Percentiles rank a stretch among this genome's conserved stretches.
phyloP scores from a whole-genome alignment of 768 basidiomycete species.

The Agaricus sinodeliciosus region DNA sequence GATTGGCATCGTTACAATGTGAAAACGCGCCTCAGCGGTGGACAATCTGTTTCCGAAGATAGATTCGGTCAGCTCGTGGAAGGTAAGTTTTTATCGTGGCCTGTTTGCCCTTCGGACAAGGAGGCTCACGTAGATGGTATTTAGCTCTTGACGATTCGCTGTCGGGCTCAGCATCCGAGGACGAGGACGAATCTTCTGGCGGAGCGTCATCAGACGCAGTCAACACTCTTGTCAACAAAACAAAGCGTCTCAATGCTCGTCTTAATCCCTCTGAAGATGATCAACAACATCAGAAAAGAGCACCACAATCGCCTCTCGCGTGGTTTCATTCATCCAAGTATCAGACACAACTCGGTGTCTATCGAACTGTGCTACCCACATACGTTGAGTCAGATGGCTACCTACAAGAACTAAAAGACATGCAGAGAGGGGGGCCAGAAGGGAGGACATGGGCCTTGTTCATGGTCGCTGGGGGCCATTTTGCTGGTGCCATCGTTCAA shows the following conservation, averaged over 20 bases:
- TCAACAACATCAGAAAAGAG: constrained; percentile 14
- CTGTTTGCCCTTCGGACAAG: background rate
- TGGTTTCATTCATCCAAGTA: constrained; percentile 86
- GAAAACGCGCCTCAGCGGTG: constrained; percentile 67
- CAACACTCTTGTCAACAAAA: constrained; percentile 56
- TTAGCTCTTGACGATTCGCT: constrained; percentile 79
- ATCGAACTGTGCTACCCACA: constrained; percentile 65
- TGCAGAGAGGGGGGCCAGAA: constrained; percentile 48
- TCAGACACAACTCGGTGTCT: constrained; percentile 85
- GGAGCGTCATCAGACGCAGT: constrained; percentile 62
- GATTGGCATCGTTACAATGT: constrained; percentile 99
- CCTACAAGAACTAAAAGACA: constrained; percentile 52
- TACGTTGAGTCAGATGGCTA: constrained; percentile 37
- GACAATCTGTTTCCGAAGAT: constrained; percentile 55
- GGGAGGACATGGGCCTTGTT: constrained; percentile 89
- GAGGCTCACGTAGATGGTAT: background rate
- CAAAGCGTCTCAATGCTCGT: constrained; percentile 32
- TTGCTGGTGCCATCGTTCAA: constrained; percentile 85
- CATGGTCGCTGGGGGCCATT: constrained; percentile 97
- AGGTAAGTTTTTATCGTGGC: constrained; percentile 37
- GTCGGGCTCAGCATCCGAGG: constrained; percentile 81
- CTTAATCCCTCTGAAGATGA: constrained; percentile 38
- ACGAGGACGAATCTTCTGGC: constrained; percentile 30
- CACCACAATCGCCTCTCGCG: constrained; percentile 59
- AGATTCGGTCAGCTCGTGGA: constrained; percentile 78